Base-by-base conservation (phyloP, 2,329 filamentous ascomycete species). In the Alternaria arborescens region DNA sequence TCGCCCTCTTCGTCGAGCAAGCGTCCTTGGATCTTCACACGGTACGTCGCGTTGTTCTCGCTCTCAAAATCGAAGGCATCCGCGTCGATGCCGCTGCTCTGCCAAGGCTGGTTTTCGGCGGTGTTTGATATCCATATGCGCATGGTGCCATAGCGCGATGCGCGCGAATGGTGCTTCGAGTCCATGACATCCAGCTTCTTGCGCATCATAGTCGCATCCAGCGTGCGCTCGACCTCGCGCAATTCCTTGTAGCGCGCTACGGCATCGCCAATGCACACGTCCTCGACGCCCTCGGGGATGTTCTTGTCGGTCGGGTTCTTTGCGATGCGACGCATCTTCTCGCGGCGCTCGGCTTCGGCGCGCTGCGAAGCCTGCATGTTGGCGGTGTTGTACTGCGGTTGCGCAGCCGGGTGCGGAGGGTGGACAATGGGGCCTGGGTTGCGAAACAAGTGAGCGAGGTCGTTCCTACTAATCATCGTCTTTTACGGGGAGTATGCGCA, bases 41-140 rank as follows among this genome's bases (percentile, higher is more conserved):
- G 88, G 77, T 94, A 99, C 11, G 89, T 91, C 3, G 92, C 91
- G 69, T 93, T 90, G 68, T 87, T 85, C 65, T 88, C 92, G 53
- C 89, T 88, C 54, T 88, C 89, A 73, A 97, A 94, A 74, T 96
- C 93, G 67, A 95, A 95, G 36, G 87, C 87, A 75, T 94, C 89
- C 11, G 89, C 86, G 62, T 89, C 89, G 61, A 90, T 82, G 41
- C 83, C 84, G 69, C 85, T 87, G 40, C 84, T 86, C 80, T 99
- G 95, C 95, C 95, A 98, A 32, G 91, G 89, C 80, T 99, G 95
- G 74, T 95, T 92, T 78, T 97, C 93, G 34, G 90, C 93, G 1
- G 93, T 97, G 79, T 99, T 99, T 72, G 89, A 94, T 72, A 99
- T 89, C 93, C 93, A 98, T 65, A 99, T 87, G 64, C 94, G 91